These are phyloP conservation scores for Teunomyces cretensis DNA, from an alignment of 805 yeast species.

Conservation along the genomic window DNA sequence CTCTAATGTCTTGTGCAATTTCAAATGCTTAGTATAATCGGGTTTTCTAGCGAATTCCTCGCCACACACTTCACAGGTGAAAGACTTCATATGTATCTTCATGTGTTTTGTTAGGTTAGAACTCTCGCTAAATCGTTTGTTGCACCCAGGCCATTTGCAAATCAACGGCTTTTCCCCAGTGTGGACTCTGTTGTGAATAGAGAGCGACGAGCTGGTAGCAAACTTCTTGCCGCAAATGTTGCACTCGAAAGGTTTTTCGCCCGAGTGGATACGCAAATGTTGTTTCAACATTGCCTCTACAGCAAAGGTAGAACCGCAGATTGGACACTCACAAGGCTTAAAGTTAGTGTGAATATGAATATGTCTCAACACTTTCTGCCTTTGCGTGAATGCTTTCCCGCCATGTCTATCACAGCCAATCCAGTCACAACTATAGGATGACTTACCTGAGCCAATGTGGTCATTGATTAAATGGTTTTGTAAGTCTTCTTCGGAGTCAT, in stretches of 20 bases:
- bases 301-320: slow-evolving; percentile 72
- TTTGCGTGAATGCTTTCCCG: slow-evolving; percentile 65
- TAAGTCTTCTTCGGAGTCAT: slow-evolving; percentile 56
- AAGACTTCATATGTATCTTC: slow-evolving; percentile 65
- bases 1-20: slow-evolving; percentile 7
- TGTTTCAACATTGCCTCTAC: slow-evolving; percentile 75
- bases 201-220: slow-evolving; percentile 78
- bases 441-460: slow-evolving; percentile 76
- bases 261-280: slow-evolving; percentile 82
- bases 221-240: slow-evolving; percentile 71
- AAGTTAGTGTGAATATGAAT: slow-evolving; percentile 84
- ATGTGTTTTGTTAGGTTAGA: slow-evolving; percentile 87
- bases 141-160: slow-evolving; percentile 81
- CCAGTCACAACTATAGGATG: slow-evolving; percentile 76
- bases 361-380: slow-evolving; percentile 85
- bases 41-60: slow-evolving; percentile 49
- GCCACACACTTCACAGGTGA: slow-evolving; percentile 52
- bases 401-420: slow-evolving; percentile 63
- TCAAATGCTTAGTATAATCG: slow-evolving; percentile 41
- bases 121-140: slow-evolving; percentile 82
- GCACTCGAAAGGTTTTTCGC: slow-evolving; percentile 85
- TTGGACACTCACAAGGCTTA: slow-evolving; percentile 71
- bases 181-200: slow-evolving; percentile 82
- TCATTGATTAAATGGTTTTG: slow-evolving; percentile 66
- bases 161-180: slow-evolving; percentile 86